Evolutionary conservation across 768 basidiomycete species (phyloP).

Genomic region (Obba rivulosa): DNA sequence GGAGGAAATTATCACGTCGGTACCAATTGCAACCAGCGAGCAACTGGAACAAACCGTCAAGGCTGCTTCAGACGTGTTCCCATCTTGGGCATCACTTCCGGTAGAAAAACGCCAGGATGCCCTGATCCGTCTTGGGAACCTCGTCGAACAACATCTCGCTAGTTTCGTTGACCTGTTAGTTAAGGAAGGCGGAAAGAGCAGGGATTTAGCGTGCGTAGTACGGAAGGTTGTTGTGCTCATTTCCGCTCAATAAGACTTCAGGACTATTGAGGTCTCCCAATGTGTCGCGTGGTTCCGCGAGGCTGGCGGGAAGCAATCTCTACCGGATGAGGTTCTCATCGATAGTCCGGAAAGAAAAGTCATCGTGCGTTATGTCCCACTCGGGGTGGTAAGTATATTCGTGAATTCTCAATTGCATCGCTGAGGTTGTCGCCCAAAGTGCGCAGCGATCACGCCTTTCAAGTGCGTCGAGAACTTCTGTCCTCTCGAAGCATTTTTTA

Average conservation of each 20-base stretch:
- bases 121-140: slow-evolving; percentile 1
- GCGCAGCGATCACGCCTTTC: slow-evolving; percentile 3
- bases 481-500: background rate
- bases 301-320: background rate
- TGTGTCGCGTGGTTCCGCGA: background rate
- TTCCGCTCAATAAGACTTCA: background rate
- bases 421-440: background rate
- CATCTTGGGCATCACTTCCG: slow-evolving; percentile 5
- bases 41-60: slow-evolving; percentile 8
- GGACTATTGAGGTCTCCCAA: background rate
- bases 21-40: slow-evolving; percentile 4
- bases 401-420: too few species aligned
- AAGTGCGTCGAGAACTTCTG: slow-evolving; percentile 3
- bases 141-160: background rate
- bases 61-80: slow-evolving; percentile 6
- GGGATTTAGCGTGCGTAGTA: slow-evolving; percentile 1
- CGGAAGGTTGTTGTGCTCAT: background rate
- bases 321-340: slow-evolving; percentile 3
- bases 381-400: slow-evolving; percentile 4
- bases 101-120: slow-evolving; percentile 2
- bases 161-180: slow-evolving; percentile 3
- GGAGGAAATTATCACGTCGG: slow-evolving; percentile 3
- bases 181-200: slow-evolving; percentile 7
- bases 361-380: slow-evolving; percentile 4
- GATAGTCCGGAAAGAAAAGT: background rate